phyloP scores from a whole-genome alignment of 1,139 yeast species.

The Meyerozyma elateridarum region DNA sequence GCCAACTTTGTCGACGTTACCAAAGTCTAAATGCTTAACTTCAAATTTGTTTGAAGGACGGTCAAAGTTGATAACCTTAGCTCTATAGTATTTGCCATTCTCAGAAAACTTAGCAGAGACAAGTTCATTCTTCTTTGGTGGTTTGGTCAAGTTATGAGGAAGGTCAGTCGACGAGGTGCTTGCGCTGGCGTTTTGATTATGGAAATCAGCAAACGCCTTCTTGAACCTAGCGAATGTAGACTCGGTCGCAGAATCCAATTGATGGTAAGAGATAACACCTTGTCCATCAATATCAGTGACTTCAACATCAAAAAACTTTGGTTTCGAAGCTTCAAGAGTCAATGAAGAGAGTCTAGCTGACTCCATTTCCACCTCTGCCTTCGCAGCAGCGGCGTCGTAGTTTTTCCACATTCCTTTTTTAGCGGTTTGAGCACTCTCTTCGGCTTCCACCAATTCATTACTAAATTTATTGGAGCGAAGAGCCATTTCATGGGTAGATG shows the following conservation, averaged over 20 bases:
- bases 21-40: conserved; percentile 64
- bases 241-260: conserved; percentile 31
- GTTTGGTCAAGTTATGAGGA: conserved; percentile 39
- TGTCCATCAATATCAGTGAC: conserved; percentile 46
- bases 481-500: conserved; percentile 61
- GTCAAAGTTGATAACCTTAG: conserved; percentile 49
- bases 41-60: conserved; percentile 41
- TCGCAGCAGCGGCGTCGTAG: conserved; percentile 41
- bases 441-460: conserved; percentile 54
- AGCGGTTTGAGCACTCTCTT: conserved; percentile 51
- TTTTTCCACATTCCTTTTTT: conserved; percentile 66
- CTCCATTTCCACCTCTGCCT: conserved; percentile 20
- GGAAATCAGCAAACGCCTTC: conserved; percentile 43
- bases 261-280: conserved; percentile 56
- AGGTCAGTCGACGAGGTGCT: conserved; percentile 36
- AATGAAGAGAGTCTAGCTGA: conserved; percentile 18
- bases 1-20: conserved; percentile 50
- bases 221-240: conserved; percentile 39
- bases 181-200: conserved; percentile 26
- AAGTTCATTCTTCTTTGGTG: conserved; percentile 54
- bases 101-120: conserved; percentile 56
- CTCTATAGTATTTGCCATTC: conserved; percentile 59
- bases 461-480: conserved; percentile 54
- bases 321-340: conserved; percentile 28
- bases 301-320: conserved; percentile 57